Percentiles rank a stretch among this genome's conserved stretches.
These are phyloP conservation scores for Aspergillus nidulans DNA, from an alignment of 495 filamentous ascomycete genomes.

Conservation along the genomic window DNA sequence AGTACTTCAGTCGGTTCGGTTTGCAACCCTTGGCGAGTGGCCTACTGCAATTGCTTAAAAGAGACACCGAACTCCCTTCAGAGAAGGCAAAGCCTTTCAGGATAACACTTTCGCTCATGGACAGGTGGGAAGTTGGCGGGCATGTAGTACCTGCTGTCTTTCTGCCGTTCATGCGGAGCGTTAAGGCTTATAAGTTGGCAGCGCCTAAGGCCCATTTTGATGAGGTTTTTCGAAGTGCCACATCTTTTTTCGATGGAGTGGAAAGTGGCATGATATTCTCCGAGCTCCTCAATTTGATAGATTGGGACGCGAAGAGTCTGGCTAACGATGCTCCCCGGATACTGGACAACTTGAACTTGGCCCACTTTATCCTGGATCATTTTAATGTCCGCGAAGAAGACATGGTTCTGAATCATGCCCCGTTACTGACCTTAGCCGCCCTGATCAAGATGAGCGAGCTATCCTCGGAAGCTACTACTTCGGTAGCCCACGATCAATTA, in stretches of 20 bases:
- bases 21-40: constrained; percentile 66
- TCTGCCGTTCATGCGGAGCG: constrained; percentile 73
- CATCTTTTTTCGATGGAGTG: constrained; percentile 93
- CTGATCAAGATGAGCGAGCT: constrained; percentile 50
- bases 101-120: constrained; percentile 92
- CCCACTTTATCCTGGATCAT: constrained; percentile 74
- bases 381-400: constrained; percentile 97
- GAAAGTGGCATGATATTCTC: constrained; percentile 91
- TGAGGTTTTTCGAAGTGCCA: constrained; percentile 91
- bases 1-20: constrained; percentile 80
- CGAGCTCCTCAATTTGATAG: constrained; percentile 58
- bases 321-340: constrained; percentile 45
- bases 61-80: constrained; percentile 46
- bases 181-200: constrained; percentile 63
- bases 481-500: constrained; percentile 14
- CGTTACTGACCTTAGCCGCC: constrained; percentile 64
- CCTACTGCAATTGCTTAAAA: constrained; percentile 71
- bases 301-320: constrained; percentile 26
- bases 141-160: constrained; percentile 85
- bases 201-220: constrained; percentile 60
- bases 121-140: constrained; percentile 93
- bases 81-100: constrained; percentile 85
- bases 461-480: constrained; percentile 9
- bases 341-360: constrained; percentile 54
- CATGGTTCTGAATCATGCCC: constrained; percentile 84